These are phyloP conservation scores for Pythium angustatum DNA, from an alignment of 352 stramenopile genomes.

Conservation along the genomic window DNA sequence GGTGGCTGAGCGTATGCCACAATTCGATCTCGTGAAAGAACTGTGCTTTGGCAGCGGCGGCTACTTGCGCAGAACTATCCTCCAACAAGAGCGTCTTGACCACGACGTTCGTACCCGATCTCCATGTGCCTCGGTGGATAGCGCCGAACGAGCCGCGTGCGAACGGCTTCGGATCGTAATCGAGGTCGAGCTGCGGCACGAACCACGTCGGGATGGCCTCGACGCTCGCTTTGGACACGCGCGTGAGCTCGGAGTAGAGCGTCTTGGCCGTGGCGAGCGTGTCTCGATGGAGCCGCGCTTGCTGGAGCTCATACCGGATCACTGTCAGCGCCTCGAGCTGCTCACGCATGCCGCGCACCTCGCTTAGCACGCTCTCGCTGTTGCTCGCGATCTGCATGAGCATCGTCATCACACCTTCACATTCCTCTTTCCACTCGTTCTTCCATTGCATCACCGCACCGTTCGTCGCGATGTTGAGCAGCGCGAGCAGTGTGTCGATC, in stretches of 20 bases:
- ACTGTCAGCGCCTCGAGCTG: not conserved
- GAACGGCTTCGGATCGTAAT: not conserved
- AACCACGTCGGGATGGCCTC: not conserved
- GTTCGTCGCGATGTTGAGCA: not conserved
- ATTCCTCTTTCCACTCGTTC: not conserved
- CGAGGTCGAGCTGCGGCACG: not conserved
- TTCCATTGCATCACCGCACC: not conserved
- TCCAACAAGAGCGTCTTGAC: not conserved
- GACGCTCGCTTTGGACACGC: not conserved
- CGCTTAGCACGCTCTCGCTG: not conserved
- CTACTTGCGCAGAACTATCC: not conserved
- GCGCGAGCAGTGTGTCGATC: not conserved
- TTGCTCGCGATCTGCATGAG: not conserved
- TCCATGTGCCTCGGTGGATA: not conserved
- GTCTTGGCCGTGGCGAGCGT: not conserved
- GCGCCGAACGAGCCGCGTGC: not conserved
- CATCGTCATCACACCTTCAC: not conserved
- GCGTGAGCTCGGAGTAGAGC: not conserved
- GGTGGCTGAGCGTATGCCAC: constrained; percentile 19
- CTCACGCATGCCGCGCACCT: not conserved
- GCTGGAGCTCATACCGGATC: not conserved
- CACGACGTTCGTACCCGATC: not conserved
- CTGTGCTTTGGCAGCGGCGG: not conserved
- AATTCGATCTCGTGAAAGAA: constrained; percentile 17
- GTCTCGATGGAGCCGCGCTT: too few species aligned